phyloP scores from a whole-genome alignment of 768 basidiomycete species.

The Suillus plorans region DNA sequence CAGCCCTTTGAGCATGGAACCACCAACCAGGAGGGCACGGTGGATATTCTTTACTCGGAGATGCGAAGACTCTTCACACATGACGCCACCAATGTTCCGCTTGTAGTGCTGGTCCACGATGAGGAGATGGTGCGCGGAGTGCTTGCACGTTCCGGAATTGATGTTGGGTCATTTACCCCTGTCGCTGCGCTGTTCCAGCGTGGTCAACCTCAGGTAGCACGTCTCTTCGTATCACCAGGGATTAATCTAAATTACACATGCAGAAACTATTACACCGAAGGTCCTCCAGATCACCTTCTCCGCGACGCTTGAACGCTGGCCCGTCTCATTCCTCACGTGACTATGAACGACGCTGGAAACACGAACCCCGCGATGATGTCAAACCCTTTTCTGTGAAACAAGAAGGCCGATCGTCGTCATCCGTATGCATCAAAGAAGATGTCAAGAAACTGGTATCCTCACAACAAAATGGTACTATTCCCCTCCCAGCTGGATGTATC shows the following conservation, averaged over 20 bases:
- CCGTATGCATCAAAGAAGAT: background rate
- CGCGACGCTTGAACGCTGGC: slow-evolving; percentile 1
- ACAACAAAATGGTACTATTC: background rate
- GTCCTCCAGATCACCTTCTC: slow-evolving; percentile 14
- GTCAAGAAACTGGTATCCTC: background rate
- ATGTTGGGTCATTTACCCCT: slow-evolving; percentile 39
- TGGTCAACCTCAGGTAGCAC: slow-evolving; percentile 6
- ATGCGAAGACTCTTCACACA: slow-evolving; percentile 22
- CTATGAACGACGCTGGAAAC: slow-evolving; percentile 1
- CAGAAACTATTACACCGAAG: slow-evolving; percentile 9
- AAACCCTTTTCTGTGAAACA: slow-evolving; percentile 3
- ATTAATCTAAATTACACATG: background rate
- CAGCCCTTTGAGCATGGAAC: slow-evolving; percentile 10
- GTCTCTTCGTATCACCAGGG: background rate
- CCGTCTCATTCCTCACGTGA: background rate
- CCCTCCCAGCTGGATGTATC: slow-evolving; percentile 32
- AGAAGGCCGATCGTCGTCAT: background rate
- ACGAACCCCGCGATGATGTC: background rate
- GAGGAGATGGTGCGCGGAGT: slow-evolving; percentile 38
- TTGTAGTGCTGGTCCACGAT: slow-evolving; percentile 49
- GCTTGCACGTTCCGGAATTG: slow-evolving; percentile 41
- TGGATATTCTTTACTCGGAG: slow-evolving; percentile 11
- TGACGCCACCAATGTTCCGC: slow-evolving; percentile 27
- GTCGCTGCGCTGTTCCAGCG: slow-evolving; percentile 25
- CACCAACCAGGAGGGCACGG: slow-evolving; percentile 7